Evolutionary conservation across 192 early-diverging fungal genomes (phyloP).

Genomic region (Coemansia sp.): DNA sequence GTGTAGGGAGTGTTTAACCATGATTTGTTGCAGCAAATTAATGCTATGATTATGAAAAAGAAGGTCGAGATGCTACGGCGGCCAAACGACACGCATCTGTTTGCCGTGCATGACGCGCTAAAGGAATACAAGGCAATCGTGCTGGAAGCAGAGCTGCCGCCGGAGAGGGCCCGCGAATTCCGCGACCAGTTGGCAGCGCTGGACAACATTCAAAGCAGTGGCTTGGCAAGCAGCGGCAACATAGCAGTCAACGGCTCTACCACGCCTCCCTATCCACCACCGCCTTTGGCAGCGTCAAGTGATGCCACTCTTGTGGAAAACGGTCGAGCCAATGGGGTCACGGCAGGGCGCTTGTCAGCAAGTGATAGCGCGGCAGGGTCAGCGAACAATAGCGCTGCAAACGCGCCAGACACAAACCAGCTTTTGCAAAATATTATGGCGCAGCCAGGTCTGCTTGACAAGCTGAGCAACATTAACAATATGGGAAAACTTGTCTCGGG

Average conservation of each 20-base stretch:
- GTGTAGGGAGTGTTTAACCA: constrained; percentile 31
- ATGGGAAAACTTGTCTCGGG: constrained; percentile 38
- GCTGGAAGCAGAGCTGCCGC: constrained; percentile 22
- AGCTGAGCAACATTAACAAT: constrained; percentile 21
- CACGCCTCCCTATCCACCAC: background rate
- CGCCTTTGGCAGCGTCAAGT: background rate
- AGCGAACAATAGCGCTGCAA: background rate
- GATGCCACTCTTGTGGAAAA: background rate
- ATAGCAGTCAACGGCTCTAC: background rate
- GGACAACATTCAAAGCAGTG: constrained; percentile 5
- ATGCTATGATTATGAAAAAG: constrained; percentile 37
- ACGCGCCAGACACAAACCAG: constrained; percentile 16
- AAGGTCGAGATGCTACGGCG: constrained; percentile 40
- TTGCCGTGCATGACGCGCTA: constrained; percentile 27
- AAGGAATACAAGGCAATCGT: constrained; percentile 32
- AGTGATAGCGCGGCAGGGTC: background rate
- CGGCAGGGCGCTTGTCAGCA: background rate
- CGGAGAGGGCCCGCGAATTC: constrained; percentile 19
- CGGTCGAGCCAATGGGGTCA: background rate
- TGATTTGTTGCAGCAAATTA: constrained; percentile 34
- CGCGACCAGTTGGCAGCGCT: constrained; percentile 28
- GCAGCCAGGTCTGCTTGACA: constrained; percentile 27
- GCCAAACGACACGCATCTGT: constrained; percentile 36
- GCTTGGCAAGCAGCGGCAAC: background rate
- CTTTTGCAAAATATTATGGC: constrained; percentile 42